Evolutionary conservation across 2,329 filamentous ascomycete genomes (phyloP).

Genomic region (Ceratocystis variospora): DNA sequence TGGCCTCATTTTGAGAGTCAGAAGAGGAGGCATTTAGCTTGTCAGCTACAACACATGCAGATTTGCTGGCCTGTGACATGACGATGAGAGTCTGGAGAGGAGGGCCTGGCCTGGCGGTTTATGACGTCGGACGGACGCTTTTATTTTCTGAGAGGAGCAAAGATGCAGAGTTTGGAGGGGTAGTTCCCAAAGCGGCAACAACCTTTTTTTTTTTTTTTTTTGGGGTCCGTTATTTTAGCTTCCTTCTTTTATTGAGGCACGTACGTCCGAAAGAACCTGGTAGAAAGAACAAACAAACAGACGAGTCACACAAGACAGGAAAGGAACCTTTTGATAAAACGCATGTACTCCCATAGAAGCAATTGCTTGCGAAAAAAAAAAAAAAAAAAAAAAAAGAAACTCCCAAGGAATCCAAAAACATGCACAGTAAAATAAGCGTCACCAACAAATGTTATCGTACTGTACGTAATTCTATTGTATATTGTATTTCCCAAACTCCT

Average conservation of each 20-base stretch:
- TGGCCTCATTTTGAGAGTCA: constrained; percentile 24
- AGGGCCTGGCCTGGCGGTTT: not conserved
- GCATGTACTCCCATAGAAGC: too few species aligned
- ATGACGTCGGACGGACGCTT: not conserved
- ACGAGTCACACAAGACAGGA: too few species aligned
- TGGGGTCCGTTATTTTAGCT: not conserved
- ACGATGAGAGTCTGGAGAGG: not conserved
- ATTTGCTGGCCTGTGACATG: constrained; percentile 5
- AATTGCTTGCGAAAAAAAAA: not conserved
- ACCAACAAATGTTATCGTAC: not conserved
- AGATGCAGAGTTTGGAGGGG: constrained; percentile 11
- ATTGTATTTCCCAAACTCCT: not conserved
- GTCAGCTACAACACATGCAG: constrained; percentile 4
- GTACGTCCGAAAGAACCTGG: not conserved
- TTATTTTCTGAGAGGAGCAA: not conserved
- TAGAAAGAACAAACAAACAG: not conserved
- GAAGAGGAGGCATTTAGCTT: constrained; percentile 5
- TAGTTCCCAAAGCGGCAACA: constrained; percentile 12
- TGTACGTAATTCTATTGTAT: too few species aligned
- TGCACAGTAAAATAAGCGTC: not conserved
- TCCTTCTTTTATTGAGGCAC: not conserved
- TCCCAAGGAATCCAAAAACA: too few species aligned
- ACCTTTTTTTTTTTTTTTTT: not conserved
- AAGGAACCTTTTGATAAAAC: too few species aligned
- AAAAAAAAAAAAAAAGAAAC: not conserved